Conservation (phyloP, 1,139 yeast genomes). For the Magnusiomyces magnusii region DNA sequence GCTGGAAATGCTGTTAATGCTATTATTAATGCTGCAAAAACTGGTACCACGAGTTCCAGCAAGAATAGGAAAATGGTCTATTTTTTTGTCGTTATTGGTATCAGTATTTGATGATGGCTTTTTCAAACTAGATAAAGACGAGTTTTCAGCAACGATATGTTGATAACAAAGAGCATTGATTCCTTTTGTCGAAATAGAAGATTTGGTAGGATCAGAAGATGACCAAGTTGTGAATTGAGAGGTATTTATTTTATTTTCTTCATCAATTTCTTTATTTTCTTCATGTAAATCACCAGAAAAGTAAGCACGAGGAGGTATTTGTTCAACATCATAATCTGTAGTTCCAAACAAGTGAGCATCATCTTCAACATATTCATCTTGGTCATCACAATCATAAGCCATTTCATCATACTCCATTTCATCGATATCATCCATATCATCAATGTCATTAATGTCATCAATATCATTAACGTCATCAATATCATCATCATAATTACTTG, state of each 20-base stretch:
- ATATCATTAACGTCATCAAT: neutral
- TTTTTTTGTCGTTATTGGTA: no score
- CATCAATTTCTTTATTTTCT: no score
- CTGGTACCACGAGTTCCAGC: neutral
- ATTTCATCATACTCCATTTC: neutral
- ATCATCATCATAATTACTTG: neutral
- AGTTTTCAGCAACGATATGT: neutral
- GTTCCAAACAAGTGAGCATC: slow-evolving; percentile 6
- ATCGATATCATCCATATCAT: neutral
- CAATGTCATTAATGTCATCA: neutral
- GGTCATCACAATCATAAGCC: neutral
- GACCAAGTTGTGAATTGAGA: no score
- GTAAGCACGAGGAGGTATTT: neutral
- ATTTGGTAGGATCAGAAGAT: no score
- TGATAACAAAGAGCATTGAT: neutral
- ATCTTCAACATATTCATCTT: slow-evolving; percentile 3
- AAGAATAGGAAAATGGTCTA: neutral
- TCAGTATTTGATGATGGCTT: no score
- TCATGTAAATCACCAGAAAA: neutral
- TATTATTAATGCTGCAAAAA: neutral
- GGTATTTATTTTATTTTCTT: no score
- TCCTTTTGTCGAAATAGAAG: slow-evolving; percentile 1
- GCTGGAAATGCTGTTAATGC: no score
- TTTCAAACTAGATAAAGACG: no score
- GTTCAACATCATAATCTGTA: neutral